Evolutionary conservation across 495 filamentous ascomycete species (phyloP).

Genomic region (Penicillium bialowiezense): DNA sequence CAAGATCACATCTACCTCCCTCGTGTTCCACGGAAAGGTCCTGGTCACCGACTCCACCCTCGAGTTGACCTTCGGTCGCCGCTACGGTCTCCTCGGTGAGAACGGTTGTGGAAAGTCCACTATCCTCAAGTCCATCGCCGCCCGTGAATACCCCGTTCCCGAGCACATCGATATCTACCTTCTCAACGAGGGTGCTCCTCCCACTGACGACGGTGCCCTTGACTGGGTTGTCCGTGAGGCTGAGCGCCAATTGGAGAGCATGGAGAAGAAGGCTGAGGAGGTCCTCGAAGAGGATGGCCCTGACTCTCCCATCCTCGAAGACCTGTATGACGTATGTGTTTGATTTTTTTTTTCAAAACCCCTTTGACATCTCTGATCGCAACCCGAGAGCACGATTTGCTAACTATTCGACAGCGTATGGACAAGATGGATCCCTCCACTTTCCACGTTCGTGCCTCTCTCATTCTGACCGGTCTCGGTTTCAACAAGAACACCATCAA

Average conservation of each 20-base stretch:
- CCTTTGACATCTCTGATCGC: background rate
- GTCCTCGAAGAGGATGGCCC: conserved; percentile 88
- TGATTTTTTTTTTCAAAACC: conserved; percentile 1
- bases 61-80: conserved; percentile 87
- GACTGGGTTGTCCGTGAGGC: conserved; percentile 98
- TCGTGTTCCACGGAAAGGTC: conserved; percentile 97
- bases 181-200: conserved; percentile 94
- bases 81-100: conserved; percentile 94
- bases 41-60: conserved; percentile 89
- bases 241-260: conserved; percentile 83
- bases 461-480: conserved; percentile 97
- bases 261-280: conserved; percentile 87
- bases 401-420: conserved; percentile 69
- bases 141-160: conserved; percentile 91
- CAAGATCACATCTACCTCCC: conserved; percentile 89
- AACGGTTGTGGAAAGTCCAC: conserved; percentile 99
- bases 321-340: conserved; percentile 88
- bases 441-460: conserved; percentile 93
- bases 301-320: conserved; percentile 85
- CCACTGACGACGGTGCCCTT: conserved; percentile 81
- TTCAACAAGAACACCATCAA: conserved; percentile 97
- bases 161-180: conserved; percentile 99
- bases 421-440: conserved; percentile 99
- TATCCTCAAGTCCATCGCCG: conserved; percentile 87
- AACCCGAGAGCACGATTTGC: no score